phyloP scores from a whole-genome alignment of 805 yeast species.

The Metschnikowia drakensbergensis region DNA sequence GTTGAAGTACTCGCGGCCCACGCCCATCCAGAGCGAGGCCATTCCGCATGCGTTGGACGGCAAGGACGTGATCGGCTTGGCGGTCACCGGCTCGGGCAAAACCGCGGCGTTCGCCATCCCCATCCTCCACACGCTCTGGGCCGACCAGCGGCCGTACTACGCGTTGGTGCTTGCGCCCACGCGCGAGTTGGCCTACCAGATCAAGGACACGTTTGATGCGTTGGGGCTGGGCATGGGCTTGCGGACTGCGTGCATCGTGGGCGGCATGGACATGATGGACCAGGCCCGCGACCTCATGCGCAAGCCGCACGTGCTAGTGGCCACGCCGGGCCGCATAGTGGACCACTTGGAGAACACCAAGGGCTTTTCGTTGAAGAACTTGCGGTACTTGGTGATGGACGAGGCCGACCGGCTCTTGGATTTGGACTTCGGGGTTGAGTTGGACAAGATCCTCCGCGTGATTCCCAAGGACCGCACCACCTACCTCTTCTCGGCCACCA shows the following conservation, averaged over 20 bases:
- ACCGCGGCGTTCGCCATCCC: constrained; percentile 99
- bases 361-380: constrained; percentile 76
- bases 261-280: constrained; percentile 98
- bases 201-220: constrained; percentile 93
- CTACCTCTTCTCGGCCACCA: constrained; percentile 91
- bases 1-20: constrained; percentile 75
- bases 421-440: constrained; percentile 94
- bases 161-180: constrained; percentile 88
- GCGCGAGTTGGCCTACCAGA: constrained; percentile 81
- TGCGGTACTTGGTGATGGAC: constrained; percentile 87
- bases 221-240: constrained; percentile 89
- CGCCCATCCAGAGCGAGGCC: constrained; percentile 90
- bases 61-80: constrained; percentile 90
- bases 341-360: constrained; percentile 92
- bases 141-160: constrained; percentile 81
- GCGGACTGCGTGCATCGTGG: constrained; percentile 84
- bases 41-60: constrained; percentile 90
- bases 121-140: constrained; percentile 84
- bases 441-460: constrained; percentile 77
- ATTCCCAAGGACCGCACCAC: constrained; percentile 84
- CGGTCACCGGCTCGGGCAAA: constrained; percentile 97
- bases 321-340: constrained; percentile 91
- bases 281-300: constrained; percentile 92
- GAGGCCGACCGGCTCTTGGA: constrained; percentile 96
- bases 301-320: constrained; percentile 91